A percentile compares a stretch with the other conserved stretches of the same genome.
Conservation (phyloP, 768 basidiomycete species). For the Suillus hirtellus region DNA sequence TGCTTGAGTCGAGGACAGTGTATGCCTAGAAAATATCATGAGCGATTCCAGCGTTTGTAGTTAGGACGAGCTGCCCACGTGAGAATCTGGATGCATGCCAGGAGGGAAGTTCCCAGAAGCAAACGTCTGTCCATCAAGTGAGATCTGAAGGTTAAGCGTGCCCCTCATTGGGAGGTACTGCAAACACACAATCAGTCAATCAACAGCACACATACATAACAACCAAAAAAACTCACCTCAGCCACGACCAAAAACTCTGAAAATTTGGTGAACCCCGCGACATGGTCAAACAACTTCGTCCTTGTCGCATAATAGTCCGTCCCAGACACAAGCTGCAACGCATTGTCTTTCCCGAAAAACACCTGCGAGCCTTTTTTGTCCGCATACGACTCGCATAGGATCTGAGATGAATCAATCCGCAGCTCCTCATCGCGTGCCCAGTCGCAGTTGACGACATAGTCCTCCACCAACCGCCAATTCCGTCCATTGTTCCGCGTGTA, state of each 20-base stretch:
- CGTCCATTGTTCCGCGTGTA: slow-evolving; percentile 80
- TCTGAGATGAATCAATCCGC: slow-evolving; percentile 80
- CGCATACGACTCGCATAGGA: slow-evolving; percentile 87
- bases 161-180: too few species aligned
- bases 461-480: slow-evolving; percentile 73
- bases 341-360: slow-evolving; percentile 49
- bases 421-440: slow-evolving; percentile 86
- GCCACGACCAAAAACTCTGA: slow-evolving; percentile 96
- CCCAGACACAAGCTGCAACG: slow-evolving; percentile 80
- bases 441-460: slow-evolving; percentile 86
- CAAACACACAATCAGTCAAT: too few species aligned
- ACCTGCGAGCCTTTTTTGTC: slow-evolving; percentile 82
- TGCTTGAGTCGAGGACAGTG: too few species aligned
- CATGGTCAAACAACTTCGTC: slow-evolving; percentile 77
- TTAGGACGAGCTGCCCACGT: too few species aligned
- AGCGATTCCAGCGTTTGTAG: too few species aligned
- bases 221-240: slow-evolving; percentile 54
- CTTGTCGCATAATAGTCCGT: slow-evolving; percentile 68
- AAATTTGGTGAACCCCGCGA: slow-evolving; percentile 96
- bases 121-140: too few species aligned
- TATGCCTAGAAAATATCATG: too few species aligned
- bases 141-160: too few species aligned
- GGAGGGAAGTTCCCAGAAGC: too few species aligned
- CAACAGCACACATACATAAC: too few species aligned
- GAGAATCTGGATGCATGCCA: too few species aligned